These are phyloP conservation scores for Pichia sporocuriosa DNA, from an alignment of 805 yeast genomes.

Conservation along the genomic window DNA sequence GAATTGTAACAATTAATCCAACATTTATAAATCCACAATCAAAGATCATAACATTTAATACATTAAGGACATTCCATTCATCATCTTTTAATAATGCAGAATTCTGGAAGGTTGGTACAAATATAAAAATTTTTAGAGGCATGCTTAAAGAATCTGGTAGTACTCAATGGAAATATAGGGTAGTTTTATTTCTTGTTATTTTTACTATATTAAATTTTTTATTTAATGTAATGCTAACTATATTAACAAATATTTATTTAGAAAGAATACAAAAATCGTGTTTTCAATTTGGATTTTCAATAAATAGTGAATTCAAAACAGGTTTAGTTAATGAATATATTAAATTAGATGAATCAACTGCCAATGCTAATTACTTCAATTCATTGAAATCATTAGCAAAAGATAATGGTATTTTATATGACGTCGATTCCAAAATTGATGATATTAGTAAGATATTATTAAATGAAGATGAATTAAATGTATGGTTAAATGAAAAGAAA, in stretches of 20 bases:
- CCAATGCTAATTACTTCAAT: constrained; percentile 29
- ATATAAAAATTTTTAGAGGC: constrained; percentile 19
- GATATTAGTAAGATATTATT: constrained; percentile 19
- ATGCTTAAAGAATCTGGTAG: constrained; percentile 31
- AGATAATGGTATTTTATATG: constrained; percentile 20
- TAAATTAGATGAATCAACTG: constrained; percentile 26
- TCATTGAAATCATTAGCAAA: constrained; percentile 28
- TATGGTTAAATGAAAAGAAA: constrained; percentile 25
- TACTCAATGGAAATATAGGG: constrained; percentile 37
- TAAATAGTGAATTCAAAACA: constrained; percentile 26
- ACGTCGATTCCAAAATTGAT: constrained; percentile 15
- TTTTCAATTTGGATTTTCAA: constrained; percentile 24
- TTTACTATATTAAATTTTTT: constrained; percentile 35
- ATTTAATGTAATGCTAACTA: constrained; percentile 30
- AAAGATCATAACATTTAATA: background rate
- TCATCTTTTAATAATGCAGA: constrained; percentile 18
- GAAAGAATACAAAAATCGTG: constrained; percentile 24
- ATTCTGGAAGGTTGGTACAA: constrained; percentile 29
- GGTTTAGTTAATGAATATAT: constrained; percentile 36
- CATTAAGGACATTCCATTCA: constrained; percentile 8
- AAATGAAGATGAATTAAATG: constrained; percentile 19
- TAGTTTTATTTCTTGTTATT: constrained; percentile 36
- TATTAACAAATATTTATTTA: constrained; percentile 27
- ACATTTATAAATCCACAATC: background rate
- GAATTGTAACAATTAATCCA: background rate